Base-by-base conservation (phyloP, 768 basidiomycete genomes). In the Russula dissimulans region DNA sequence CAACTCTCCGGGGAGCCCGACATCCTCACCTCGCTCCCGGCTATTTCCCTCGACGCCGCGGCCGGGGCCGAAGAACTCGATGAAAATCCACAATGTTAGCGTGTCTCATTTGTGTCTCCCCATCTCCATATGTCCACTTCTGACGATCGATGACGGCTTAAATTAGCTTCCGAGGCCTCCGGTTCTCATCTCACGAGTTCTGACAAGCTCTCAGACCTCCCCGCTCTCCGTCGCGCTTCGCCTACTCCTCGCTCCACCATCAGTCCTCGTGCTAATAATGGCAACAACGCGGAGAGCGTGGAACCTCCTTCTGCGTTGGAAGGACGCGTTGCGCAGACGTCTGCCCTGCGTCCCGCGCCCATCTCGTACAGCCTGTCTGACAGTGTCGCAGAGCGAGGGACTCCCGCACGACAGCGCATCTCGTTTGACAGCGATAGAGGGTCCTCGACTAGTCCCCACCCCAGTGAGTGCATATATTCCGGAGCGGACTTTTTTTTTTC, bases 391-490 rank as follows among this genome's bases (percentile, higher is more conserved):
- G 61, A 68, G 0, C 75, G 75, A 17, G 76, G 71, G 54, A 77
- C 76, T 7, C 79, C 77, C 3, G 76, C 82, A 3, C 74, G 70
- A 41, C 81, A 80, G 61, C 78, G 80, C 43, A 76, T 81, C 39
- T 81, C 81, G 0, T 81, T 81, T 18, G 84, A 86, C 34, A 80
- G 78, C 60, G 82, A 83, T 29, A 67, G 67, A 14, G 78, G 77
- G 22, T 67, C 73, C 41, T 76, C 75, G 0, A 72, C 73, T 26
- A 72, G 72, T 58, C 63, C 76, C 60, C 67, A 71, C 58, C 74
- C 79, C 73, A 71, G 81, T 79, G 61, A 59, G 68, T 31, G 45
- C 59, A 15, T 62, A 57, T 45, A 66, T 68, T 44, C 26, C 17
- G 31, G 22, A 46, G 43, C 59, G 59, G 50, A 10, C n/a, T n/a